Percentiles rank a stretch among this genome's conserved stretches.
phyloP scores from a whole-genome alignment of 768 basidiomycete species.

The Xerocomellus intermedius region DNA sequence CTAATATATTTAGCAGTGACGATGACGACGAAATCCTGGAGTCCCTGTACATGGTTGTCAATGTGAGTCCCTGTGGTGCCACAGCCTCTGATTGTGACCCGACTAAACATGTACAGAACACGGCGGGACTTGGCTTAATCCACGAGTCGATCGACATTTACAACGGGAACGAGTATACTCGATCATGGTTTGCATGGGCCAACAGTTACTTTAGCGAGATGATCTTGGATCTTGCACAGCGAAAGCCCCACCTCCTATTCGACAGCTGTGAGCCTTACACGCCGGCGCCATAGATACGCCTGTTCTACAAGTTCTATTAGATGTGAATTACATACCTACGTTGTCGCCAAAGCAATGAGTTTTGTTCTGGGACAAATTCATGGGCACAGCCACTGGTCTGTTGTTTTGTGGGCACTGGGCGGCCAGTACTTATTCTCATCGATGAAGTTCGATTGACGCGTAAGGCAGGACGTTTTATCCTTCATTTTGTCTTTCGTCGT shows the following conservation, averaged over 20 bases:
- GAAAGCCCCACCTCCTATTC: constrained; percentile 71
- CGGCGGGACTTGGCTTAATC: constrained; percentile 70
- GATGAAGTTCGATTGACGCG: constrained; percentile 18
- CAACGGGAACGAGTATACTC: constrained; percentile 53
- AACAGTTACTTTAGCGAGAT: constrained; percentile 85
- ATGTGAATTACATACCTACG: not conserved
- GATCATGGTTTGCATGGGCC: constrained; percentile 82
- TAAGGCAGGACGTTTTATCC: constrained; percentile 17
- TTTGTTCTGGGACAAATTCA: not conserved
- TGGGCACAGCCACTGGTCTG: constrained; percentile 21
- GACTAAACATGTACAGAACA: constrained; percentile 47
- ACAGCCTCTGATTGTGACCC: not conserved
- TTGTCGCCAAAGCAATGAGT: not conserved
- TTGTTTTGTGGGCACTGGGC: constrained; percentile 3
- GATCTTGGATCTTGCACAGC: constrained; percentile 70
- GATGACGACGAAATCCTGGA: constrained; percentile 65
- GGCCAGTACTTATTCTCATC: not conserved
- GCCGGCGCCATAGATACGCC: constrained; percentile 41
- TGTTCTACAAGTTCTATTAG: not conserved
- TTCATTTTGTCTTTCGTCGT: not conserved
- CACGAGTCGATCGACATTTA: constrained; percentile 74
- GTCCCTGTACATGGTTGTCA: constrained; percentile 62
- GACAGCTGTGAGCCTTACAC: constrained; percentile 52
- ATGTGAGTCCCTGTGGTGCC: constrained; percentile 44
- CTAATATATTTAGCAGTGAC: constrained; percentile 71